Evolutionary conservation across 2,329 filamentous ascomycete genomes (phyloP), one percentile per base, ranked within the genome.

Genomic region (Alternaria sp.): DNA sequence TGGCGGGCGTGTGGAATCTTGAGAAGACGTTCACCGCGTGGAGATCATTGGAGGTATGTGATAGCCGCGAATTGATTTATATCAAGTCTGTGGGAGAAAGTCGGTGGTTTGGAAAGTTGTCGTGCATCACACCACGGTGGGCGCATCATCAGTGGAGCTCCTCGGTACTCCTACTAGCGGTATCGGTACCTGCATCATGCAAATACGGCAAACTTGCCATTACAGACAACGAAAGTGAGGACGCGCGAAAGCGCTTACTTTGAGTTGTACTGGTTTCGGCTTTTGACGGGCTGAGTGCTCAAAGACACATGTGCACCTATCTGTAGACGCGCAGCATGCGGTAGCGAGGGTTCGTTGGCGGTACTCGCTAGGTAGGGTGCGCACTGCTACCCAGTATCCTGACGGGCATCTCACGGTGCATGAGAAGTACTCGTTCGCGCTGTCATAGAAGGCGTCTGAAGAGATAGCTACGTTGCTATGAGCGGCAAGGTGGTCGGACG

Each of bases 41-140:
- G 45, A 36, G 56, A 49, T 13, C 71, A 73, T 75, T 56, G 43
- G 61, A 59, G 26, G 45, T 40, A 43, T 30, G 12, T 36, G 13
- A 43, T 15, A 36, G 36, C 7, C 6, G 40, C 11, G 30, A 44
- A 57, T 52, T 28, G 63, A 17, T 54, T 61, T 69, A 67, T 66
- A 62, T 53, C 58, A 19, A 30, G 50, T 40, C 36, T 28, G 63
- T 30, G 66, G 59, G 53, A 43, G 40, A 32, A 45, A 43, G 40
- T 19, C 44, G n/a, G 40, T 57, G 23, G 56, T 57, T 19, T 36
- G 58, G 56, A 65, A 64, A 64, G 55, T 54, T 60, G 62, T 62
- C 50, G 36, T 53, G 50, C 63, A 72, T 78, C 76, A 78, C 74
- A 73, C 74, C 75, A 78, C 59, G 67, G 69, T 75, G 65, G 73